Evolutionary conservation across 768 basidiomycete genomes (phyloP).

Genomic region (Tricholomella constricta): DNA sequence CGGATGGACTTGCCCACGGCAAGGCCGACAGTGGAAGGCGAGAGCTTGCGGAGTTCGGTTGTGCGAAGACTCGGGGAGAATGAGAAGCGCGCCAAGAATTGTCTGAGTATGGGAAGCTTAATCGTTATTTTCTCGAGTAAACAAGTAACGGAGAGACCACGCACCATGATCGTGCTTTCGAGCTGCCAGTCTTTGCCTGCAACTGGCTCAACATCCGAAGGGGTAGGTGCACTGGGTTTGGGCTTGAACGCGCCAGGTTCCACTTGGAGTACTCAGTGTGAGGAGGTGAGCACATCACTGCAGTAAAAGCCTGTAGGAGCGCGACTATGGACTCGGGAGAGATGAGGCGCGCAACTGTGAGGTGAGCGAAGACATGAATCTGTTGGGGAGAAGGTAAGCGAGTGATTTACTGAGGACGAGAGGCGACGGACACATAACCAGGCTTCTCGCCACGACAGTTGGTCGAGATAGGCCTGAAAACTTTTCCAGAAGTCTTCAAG

Average conservation of each 20-base stretch:
- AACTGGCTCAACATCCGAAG: slow-evolving; percentile 49
- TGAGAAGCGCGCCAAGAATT: slow-evolving; percentile 70
- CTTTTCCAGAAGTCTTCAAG: slow-evolving; percentile 93
- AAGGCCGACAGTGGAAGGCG: slow-evolving; percentile 89
- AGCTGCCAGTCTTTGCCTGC: slow-evolving; percentile 80
- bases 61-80: slow-evolving; percentile 77
- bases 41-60: slow-evolving; percentile 93
- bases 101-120: too few relatives aligned
- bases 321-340: slow-evolving; percentile 77
- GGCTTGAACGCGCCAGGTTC: slow-evolving; percentile 88
- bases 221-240: slow-evolving; percentile 53
- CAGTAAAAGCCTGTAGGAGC: slow-evolving; percentile 80
- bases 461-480: slow-evolving; percentile 87
- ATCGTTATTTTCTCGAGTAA: too few relatives aligned
- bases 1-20: slow-evolving; percentile 97
- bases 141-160: slow-evolving; percentile 12
- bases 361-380: slow-evolving; percentile 93
- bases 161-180: slow-evolving; percentile 91
- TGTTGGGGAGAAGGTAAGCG: too few relatives aligned
- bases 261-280: slow-evolving; percentile 85
- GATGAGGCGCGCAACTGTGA: slow-evolving; percentile 75
- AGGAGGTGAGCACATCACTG: slow-evolving; percentile 89
- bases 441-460: slow-evolving; percentile 87
- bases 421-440: slow-evolving; percentile 73
- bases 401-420: too few relatives aligned